Evolutionary conservation across 192 early-diverging fungal species (phyloP).

Genomic region (Entomortierella beljakovae): DNA sequence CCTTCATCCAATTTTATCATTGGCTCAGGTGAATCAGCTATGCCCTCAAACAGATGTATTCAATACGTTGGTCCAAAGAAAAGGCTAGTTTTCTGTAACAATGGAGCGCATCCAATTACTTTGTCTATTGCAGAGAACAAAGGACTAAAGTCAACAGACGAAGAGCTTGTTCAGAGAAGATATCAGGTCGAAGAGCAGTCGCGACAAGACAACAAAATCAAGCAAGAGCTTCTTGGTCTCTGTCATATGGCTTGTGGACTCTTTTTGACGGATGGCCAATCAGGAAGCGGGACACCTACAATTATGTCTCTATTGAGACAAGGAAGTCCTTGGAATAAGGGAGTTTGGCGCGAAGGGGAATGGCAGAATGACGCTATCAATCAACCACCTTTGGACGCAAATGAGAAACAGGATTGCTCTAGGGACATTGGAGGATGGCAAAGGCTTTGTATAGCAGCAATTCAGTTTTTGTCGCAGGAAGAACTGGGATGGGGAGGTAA

Average conservation of each 20-base stretch:
- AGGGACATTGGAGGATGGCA: conserved; percentile 43
- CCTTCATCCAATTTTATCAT: neutral
- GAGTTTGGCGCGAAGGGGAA: conserved; percentile 47
- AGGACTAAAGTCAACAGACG: neutral
- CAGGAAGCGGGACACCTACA: conserved; percentile 16
- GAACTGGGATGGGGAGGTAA: conserved; percentile 42
- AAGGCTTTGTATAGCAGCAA: conserved; percentile 31
- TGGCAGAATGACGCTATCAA: conserved; percentile 27
- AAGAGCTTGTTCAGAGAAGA: conserved; percentile 21
- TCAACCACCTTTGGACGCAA: neutral
- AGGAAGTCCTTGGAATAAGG: conserved; percentile 40
- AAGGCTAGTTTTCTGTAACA: conserved; percentile 32
- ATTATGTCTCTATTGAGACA: conserved; percentile 42
- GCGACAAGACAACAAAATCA: conserved; percentile 28
- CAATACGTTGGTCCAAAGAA: conserved; percentile 20
- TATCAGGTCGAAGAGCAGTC: conserved; percentile 34
- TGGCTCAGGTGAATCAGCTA: neutral
- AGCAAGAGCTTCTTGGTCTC: conserved; percentile 36
- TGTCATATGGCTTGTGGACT: conserved; percentile 52
- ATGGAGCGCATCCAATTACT: neutral
- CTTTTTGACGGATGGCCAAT: conserved; percentile 18
- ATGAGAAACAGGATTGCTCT: neutral
- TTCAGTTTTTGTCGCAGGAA: conserved; percentile 48
- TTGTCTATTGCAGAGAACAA: neutral
- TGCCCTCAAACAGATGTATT: neutral